Conservation (phyloP, 495 filamentous ascomycete genomes). For the Choiromyces venosus region DNA sequence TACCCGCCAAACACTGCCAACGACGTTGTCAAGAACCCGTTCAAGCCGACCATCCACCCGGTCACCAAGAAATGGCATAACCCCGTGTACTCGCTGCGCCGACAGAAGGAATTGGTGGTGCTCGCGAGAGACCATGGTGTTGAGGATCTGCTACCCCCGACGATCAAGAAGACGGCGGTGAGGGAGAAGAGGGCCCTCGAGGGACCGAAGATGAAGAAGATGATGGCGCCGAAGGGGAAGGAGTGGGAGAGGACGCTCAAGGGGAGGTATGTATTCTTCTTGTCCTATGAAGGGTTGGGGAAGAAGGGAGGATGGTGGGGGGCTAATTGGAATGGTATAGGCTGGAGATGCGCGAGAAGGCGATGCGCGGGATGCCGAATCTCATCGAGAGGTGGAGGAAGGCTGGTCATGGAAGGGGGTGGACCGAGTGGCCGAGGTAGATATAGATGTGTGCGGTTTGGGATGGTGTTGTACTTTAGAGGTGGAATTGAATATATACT, state of each 20-base stretch:
- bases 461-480: slow-evolving; percentile 4
- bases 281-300: background rate
- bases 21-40: slow-evolving; percentile 45
- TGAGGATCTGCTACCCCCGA: slow-evolving; percentile 73
- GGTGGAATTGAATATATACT: slow-evolving; percentile 11
- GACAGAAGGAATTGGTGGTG: slow-evolving; percentile 89
- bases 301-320: slow-evolving; percentile 9
- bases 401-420: slow-evolving; percentile 78
- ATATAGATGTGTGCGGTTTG: background rate
- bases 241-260: slow-evolving; percentile 83
- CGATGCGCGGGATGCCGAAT: slow-evolving; percentile 89
- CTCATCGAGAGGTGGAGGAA: slow-evolving; percentile 89
- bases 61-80: slow-evolving; percentile 70
- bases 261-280: slow-evolving; percentile 53
- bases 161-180: slow-evolving; percentile 67
- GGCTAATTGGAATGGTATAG: slow-evolving; percentile 43
- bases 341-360: slow-evolving; percentile 80
- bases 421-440: slow-evolving; percentile 78
- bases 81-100: slow-evolving; percentile 72
- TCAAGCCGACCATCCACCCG: slow-evolving; percentile 56
- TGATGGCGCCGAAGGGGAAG: slow-evolving; percentile 91
- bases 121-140: slow-evolving; percentile 73
- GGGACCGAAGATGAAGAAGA: slow-evolving; percentile 77
- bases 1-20: slow-evolving; percentile 61
- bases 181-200: slow-evolving; percentile 62